Conservation (phyloP, 805 yeast genomes). For the Ogataea corticis region DNA sequence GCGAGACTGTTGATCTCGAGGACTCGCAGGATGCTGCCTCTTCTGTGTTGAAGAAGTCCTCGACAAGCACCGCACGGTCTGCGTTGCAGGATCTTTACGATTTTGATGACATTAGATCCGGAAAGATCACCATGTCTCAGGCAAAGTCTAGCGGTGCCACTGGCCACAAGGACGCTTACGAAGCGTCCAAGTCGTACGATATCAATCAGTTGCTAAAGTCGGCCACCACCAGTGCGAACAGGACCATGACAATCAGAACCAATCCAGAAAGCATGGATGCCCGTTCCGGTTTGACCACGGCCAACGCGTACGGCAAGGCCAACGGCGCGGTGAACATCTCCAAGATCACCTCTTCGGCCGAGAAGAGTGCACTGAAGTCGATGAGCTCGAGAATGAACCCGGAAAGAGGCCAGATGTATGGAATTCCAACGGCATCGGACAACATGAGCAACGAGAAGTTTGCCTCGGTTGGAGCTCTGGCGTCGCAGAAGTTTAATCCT, state of each 20-base stretch:
- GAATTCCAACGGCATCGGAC: conserved; percentile 45
- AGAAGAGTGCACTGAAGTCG: conserved; percentile 37
- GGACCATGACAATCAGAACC: conserved; percentile 45
- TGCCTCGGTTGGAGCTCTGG: conserved; percentile 60
- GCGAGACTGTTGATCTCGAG: conserved; percentile 37
- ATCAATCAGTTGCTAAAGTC: conserved; percentile 29
- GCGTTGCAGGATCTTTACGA: conserved; percentile 42
- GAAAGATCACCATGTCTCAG: conserved; percentile 35
- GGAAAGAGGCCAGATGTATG: conserved; percentile 26
- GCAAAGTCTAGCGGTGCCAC: conserved; percentile 26
- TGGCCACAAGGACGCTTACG: conserved; percentile 30
- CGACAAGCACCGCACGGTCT: conserved; percentile 35
- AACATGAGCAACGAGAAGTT: conserved; percentile 42
- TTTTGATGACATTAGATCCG: conserved; percentile 45
- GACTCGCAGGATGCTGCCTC: conserved; percentile 44
- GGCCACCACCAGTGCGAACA: conserved; percentile 42
- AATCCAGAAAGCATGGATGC: conserved; percentile 40
- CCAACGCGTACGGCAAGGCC: conserved; percentile 37
- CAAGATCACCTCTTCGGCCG: conserved; percentile 51
- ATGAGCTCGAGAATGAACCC: conserved; percentile 31
- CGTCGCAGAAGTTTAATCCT: conserved; percentile 43
- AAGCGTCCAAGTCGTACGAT: conserved; percentile 33
- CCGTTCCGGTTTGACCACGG: conserved; percentile 34
- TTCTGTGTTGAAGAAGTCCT: conserved; percentile 35
- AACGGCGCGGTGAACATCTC: conserved; percentile 49